Evolutionary conservation across 2,329 filamentous ascomycete genomes (phyloP).

Genomic region (Sclerotinia sclerotiorum): DNA sequence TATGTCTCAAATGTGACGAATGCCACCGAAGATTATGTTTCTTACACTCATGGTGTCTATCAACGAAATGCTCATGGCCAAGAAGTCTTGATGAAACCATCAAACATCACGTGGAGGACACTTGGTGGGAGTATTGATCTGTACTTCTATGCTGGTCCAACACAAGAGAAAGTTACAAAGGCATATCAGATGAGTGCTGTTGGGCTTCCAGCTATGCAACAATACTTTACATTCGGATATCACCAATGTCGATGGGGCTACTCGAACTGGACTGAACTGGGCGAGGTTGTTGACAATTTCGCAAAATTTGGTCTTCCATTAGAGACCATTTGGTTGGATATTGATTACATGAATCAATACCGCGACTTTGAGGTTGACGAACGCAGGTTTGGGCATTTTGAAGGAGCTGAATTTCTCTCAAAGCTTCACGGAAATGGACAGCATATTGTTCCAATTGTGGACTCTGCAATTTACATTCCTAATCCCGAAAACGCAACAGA

Average conservation of each 20-base stretch:
- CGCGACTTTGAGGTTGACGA: constrained; percentile 63
- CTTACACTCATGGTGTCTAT: constrained; percentile 74
- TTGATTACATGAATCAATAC: constrained; percentile 66
- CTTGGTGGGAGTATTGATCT: constrained; percentile 77
- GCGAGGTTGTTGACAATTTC: constrained; percentile 68
- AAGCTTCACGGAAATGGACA: constrained; percentile 64
- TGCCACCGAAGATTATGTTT: constrained; percentile 56
- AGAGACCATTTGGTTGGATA: constrained; percentile 69
- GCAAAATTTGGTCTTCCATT: constrained; percentile 63
- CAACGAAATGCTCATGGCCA: constrained; percentile 74
- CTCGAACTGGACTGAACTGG: constrained; percentile 65
- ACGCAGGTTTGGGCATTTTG: constrained; percentile 54
- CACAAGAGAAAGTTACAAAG: constrained; percentile 64
- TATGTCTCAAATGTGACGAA: constrained; percentile 57
- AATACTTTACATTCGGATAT: constrained; percentile 78
- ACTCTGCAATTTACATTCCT: constrained; percentile 68
- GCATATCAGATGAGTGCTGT: constrained; percentile 67
- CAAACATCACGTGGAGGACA: constrained; percentile 69
- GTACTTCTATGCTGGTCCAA: constrained; percentile 75
- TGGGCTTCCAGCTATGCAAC: constrained; percentile 74
- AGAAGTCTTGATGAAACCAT: constrained; percentile 64
- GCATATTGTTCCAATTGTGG: constrained; percentile 66
- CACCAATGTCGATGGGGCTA: constrained; percentile 88
- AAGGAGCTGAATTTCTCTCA: constrained; percentile 59
- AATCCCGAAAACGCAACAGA: constrained; percentile 69